A percentile compares a stretch with the other conserved stretches of the same genome.
These are phyloP conservation scores for Luvunga scandens DNA, from an alignment of 345 rosid genomes.

Conservation along the genomic window DNA sequence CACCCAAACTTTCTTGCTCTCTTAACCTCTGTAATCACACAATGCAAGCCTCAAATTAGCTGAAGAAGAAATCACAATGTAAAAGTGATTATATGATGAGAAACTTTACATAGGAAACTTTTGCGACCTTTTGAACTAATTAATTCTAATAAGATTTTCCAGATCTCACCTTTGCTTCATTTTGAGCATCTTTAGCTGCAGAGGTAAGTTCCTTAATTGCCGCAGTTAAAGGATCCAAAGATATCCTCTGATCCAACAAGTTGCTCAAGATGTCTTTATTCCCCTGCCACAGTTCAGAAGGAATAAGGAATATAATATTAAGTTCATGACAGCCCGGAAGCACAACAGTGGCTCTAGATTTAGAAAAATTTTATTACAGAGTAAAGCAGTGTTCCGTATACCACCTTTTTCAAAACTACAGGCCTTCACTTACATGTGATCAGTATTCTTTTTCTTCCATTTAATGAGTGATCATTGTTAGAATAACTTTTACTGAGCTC, in stretches of 20 bases:
- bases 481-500: neutral
- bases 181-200: conserved; percentile 54
- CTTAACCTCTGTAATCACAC: conserved; percentile 44
- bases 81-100: neutral
- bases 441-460: neutral
- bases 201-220: conserved; percentile 56
- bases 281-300: conserved; percentile 32
- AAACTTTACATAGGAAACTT: neutral
- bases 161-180: conserved; percentile 58
- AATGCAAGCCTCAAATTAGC: conserved; percentile 2
- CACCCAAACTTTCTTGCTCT: conserved; percentile 27
- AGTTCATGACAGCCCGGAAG: neutral
- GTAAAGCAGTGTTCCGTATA: neutral
- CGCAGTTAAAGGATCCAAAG: conserved; percentile 47
- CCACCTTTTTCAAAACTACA: neutral
- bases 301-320: neutral
- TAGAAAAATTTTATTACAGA: neutral
- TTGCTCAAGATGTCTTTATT: conserved; percentile 48
- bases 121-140: neutral
- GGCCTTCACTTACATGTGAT: neutral
- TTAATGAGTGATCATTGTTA: neutral
- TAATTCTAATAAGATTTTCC: neutral
- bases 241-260: conserved; percentile 41
- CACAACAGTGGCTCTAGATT: neutral
- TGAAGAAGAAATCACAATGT: neutral